Percentiles rank a stretch among this genome's conserved stretches.
phyloP scores from a whole-genome alignment of 108 stramenopile species.

The Mediolabrus comicus region DNA sequence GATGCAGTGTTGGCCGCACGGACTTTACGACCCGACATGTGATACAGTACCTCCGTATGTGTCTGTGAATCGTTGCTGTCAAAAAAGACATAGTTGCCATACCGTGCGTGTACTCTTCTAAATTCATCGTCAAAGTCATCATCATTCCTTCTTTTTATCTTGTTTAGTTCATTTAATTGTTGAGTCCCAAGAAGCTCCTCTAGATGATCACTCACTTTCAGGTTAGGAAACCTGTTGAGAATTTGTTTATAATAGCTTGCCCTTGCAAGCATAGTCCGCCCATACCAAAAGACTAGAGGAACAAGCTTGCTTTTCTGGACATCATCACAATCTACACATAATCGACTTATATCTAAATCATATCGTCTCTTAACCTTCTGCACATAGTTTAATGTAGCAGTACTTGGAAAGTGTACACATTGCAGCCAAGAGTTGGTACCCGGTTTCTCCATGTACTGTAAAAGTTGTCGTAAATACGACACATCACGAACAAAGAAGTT shows the following conservation, averaged over 20 bases:
- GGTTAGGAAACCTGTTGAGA: constrained; percentile 1
- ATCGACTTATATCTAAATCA: constrained; percentile 14
- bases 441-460: constrained; percentile 3
- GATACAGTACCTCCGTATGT: constrained; percentile 41
- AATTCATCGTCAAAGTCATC: constrained; percentile 12
- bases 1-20: constrained; percentile 4
- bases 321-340: background rate
- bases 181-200: constrained; percentile 38
- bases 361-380: constrained; percentile 37
- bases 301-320: constrained; percentile 17
- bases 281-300: constrained; percentile 50
- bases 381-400: constrained; percentile 36
- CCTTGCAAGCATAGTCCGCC: constrained; percentile 27
- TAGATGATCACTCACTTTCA: constrained; percentile 33
- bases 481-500: constrained; percentile 42
- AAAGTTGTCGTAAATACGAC: constrained; percentile 7
- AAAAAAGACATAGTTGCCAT: constrained; percentile 39
- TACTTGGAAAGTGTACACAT: constrained; percentile 44
- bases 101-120: constrained; percentile 16
- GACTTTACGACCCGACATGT: constrained; percentile 45
- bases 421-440: constrained; percentile 14
- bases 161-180: constrained; percentile 25
- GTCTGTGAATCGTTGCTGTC: constrained; percentile 5
- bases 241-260: constrained; percentile 29
- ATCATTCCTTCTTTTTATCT: background rate